Conservation (phyloP, 208 protist genomes). For the Acanthamoeba culbertsoni region DNA sequence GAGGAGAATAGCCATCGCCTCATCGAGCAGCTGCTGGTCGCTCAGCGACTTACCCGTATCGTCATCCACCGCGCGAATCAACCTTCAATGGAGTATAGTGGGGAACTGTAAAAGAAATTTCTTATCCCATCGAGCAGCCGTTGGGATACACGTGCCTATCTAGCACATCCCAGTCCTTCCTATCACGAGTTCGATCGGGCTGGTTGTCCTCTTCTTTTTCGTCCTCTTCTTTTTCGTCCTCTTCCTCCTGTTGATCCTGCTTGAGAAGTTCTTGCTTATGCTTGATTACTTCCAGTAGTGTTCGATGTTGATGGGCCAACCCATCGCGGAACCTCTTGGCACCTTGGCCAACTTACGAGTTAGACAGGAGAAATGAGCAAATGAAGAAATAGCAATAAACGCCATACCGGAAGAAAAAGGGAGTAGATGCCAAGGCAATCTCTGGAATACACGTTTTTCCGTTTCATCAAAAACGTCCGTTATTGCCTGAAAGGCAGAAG, state of each 20-base stretch:
- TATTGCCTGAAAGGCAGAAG: not conserved
- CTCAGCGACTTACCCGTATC: conserved; percentile 5
- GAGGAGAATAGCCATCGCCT: conserved; percentile 42
- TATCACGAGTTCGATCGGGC: not conserved
- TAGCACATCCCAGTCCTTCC: not conserved
- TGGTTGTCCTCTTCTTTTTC: not conserved
- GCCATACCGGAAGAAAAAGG: not conserved
- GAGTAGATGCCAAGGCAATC: not conserved
- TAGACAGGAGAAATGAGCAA: not conserved
- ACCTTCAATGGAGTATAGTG: not conserved
- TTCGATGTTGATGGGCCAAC: not conserved
- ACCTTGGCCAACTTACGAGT: not conserved
- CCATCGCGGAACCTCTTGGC: not conserved
- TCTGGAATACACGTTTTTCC: conserved; percentile 32
- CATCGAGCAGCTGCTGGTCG: conserved; percentile 48
- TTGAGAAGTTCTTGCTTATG: not conserved
- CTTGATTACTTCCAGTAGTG: not conserved
- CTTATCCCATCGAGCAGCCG: not conserved
- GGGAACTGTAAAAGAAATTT: not conserved
- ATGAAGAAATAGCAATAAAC: not conserved
- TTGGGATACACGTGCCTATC: not conserved
- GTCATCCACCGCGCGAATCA: not conserved
- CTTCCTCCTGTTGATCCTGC: not conserved
- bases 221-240: not conserved
- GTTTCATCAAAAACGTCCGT: conserved; percentile 50